Base-by-base conservation (phyloP, 2,329 filamentous ascomycete species). In the Colletotrichum sp. region DNA sequence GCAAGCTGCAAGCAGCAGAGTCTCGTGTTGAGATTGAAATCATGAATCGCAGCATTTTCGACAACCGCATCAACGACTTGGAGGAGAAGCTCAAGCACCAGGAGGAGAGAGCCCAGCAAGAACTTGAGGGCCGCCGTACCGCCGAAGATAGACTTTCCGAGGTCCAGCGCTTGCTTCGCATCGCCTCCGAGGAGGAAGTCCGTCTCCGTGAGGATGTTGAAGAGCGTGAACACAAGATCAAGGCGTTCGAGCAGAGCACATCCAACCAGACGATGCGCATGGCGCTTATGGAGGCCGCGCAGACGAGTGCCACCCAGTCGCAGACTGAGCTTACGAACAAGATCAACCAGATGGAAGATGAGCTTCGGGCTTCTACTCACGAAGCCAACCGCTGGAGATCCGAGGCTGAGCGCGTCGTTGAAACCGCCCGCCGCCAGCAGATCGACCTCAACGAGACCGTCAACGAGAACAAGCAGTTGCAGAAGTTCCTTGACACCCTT, bases 91-190 rank as follows among this genome's bases (percentile, higher is more conserved):
- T 95, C 62, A 90, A 90, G 75, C 85, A 90, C 12, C 91, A 93
- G 44, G 92, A 95, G 78, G 88, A 89, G 44, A 89, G 90, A 72
- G 90, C 89, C 2, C 93, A 95, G 77, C 86, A 91, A 69, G 93
- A 96, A 80, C 86, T 93, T 75, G 87, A 89, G 61, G 85, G 86
- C 64, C 91, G 94, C 75, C 90, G 93, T 70, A 89, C 91, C 39
- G 93, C 93, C 2, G 94, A 96, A 82, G 94, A 96, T 80, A 91
- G 91, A 76, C 87, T 95, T 16, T 90, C 93, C 7, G 94, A 96
- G 81, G 89, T 93, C n/a, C 93, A 96, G 83, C 89, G 92, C 71
- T 89, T 93, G 27, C 88, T 95, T 30, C 90, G 92, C 75, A 90
- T 92, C 77, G 91, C 93, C 7, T 91, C 93, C n/a, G 93, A 95